Evolutionary conservation across 2,329 filamentous ascomycete genomes (phyloP), one percentile per base, ranked within the genome.

Genomic region (Alternaria postmessia): DNA sequence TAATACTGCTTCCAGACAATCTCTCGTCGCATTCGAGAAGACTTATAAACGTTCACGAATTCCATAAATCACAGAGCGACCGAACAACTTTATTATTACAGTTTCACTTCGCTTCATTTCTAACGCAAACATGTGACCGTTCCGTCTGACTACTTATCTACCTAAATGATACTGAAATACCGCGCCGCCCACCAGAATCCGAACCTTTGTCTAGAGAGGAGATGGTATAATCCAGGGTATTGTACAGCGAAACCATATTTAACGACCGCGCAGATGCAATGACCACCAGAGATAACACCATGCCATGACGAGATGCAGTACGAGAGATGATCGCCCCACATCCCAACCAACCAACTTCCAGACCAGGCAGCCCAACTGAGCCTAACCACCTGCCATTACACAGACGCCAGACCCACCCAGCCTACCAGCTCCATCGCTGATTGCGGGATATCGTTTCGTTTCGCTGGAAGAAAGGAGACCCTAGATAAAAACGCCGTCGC

Each of bases 181-280:
- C 16, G 22, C 22, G 2, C 46, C 46, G 46, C 46, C 46, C 30
- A 20, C 48, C 49, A 22, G 41, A 30, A 51, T 18, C 24, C 34
- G 20, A 30, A 30, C 20, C 49, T 20, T 30, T n/a, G 26, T 74
- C 71, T 75, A 75, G 73, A 75, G 72, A 74, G 72, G 74, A 76
- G 70, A 73, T 72, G 72, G 72, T 73, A 74, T 72, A 74, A 75
- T 67, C 74, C 67, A 69, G 72, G 72, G 72, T 75, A 75, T 74
- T 73, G 64, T 73, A 75, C 71, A 46, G 54, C 61, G 60, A 63
- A 66, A 67, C 65, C 64, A 71, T 64, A 57, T 56, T 48, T 56
- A 39, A 55, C 53, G 42, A 55, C 54, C 42, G 32, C 59, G 28
- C 36, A 51, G 49, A 51, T 51, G 49, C 36, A 51, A 51, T 49